Evolutionary conservation across 768 basidiomycete genomes (phyloP).

Genomic region (Termitomyces sp.): DNA sequence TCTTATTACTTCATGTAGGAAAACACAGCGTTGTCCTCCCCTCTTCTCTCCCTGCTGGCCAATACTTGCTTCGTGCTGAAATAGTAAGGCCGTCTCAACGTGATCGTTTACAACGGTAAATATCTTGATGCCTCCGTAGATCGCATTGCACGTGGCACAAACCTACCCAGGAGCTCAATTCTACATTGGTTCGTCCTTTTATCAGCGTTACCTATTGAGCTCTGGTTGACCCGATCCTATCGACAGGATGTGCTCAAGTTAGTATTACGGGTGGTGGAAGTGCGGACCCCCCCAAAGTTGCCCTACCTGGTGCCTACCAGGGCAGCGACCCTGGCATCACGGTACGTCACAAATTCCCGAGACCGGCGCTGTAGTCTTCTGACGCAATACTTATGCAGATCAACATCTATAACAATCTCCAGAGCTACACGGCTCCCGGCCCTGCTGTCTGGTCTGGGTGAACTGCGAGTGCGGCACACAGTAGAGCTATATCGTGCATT

Average conservation of each 20-base stretch:
- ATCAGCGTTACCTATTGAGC: too few species aligned
- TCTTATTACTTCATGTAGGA: slow-evolving; percentile 17
- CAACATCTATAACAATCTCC: slow-evolving; percentile 53
- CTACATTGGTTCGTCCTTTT: slow-evolving; percentile 30
- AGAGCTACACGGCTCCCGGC: slow-evolving; percentile 41
- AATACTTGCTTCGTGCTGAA: slow-evolving; percentile 45
- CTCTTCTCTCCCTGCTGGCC: slow-evolving; percentile 39
- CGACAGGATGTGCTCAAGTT: slow-evolving; percentile 42
- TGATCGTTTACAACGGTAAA: background rate
- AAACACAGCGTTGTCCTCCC: slow-evolving; percentile 32
- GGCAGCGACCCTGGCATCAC: slow-evolving; percentile 45
- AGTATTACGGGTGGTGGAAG: slow-evolving; percentile 38
- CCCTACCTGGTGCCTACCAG: slow-evolving; percentile 43
- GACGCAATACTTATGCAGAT: slow-evolving; percentile 17
- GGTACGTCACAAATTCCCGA: slow-evolving; percentile 14
- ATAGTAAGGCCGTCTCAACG: slow-evolving; percentile 25
- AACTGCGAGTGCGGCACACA: slow-evolving; percentile 6
- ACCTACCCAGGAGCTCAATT: slow-evolving; percentile 46
- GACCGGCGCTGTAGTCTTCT: background rate
- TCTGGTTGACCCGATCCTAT: background rate
- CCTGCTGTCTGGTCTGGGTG: slow-evolving; percentile 34
- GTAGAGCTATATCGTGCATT: background rate
- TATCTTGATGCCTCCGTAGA: slow-evolving; percentile 10
- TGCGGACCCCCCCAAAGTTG: slow-evolving; percentile 41
- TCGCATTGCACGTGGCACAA: slow-evolving; percentile 31